Evolutionary conservation across 1,284 basidiomycete species (phyloP), one percentile per base, ranked within the genome.

Genomic region (Cutaneotrichosporon arboriforme): DNA sequence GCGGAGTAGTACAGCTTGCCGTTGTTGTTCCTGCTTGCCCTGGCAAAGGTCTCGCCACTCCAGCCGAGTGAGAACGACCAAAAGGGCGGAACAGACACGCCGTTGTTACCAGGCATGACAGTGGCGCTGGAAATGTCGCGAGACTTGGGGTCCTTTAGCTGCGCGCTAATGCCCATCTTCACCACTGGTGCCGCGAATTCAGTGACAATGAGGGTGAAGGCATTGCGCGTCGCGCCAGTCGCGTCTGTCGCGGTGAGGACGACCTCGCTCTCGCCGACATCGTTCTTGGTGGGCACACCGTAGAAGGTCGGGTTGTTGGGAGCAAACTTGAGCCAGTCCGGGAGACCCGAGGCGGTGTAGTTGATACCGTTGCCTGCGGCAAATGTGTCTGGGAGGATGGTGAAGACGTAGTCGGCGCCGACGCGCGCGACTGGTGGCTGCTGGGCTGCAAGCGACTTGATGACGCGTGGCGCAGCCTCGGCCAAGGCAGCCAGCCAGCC

Each of bases 41-140:
- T 47, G 26, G 67, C 62, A 54, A 75, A 74, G 3, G 74, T 75
- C 38, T 70, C 64, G 42, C 73, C 72, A 45, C 73, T 70, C 63
- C 79, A 80, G 5, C 79, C 80, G 38, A 82, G 68, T 12, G 79
- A 78, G 65, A 82, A 82, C 3, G 78, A 79, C 78, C 80, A 67
- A 69, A 73, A 52, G 57, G 74, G 71, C 3, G 71, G 74, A 13
- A 78, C 63, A 33, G 69, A 66, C 3, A 77, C 71, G 26, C 72
- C 76, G 15, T 60, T 62, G 22, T 60, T 59, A n/a, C 59, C 72
- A 21, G 69, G 72, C 21, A 74, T 62, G 18, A 63, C 51, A 8
- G 59, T 56, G 41, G 62, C 76, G 23, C 69, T 75, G 22, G 68
- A 55, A 54, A 69, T 71, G 12, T 69, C 67, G 47, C 65, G 64